phyloP scores from a whole-genome alignment of 805 yeast species.

The Brettanomyces bruxellensis region DNA sequence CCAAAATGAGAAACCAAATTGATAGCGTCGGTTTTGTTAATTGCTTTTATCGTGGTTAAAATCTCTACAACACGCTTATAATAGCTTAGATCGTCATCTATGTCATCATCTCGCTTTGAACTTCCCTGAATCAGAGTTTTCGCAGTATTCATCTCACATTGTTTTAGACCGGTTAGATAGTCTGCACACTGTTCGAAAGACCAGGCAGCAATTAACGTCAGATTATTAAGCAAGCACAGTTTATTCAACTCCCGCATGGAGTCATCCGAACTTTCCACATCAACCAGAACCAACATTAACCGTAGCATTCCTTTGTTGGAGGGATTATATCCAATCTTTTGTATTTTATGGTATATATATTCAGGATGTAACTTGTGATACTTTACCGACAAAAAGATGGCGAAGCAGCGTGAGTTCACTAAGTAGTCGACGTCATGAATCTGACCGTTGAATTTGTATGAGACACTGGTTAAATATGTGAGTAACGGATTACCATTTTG shows the following conservation, averaged over 20 bases:
- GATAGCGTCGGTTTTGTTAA: constrained; percentile 47
- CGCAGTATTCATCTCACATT: constrained; percentile 23
- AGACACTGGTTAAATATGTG: constrained; percentile 40
- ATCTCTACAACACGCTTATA: constrained; percentile 35
- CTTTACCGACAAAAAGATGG: constrained; percentile 56
- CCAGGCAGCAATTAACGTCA: constrained; percentile 45
- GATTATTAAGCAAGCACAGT: constrained; percentile 39
- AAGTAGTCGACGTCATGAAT: constrained; percentile 54
- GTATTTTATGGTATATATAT: constrained; percentile 53
- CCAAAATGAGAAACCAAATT: constrained; percentile 42
- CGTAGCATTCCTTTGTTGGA: constrained; percentile 21
- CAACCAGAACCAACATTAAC: constrained; percentile 56
- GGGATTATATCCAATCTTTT: constrained; percentile 19
- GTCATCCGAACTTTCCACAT: constrained; percentile 50
- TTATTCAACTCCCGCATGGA: constrained; percentile 37
- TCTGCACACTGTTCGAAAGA: constrained; percentile 47
- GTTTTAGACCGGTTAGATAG: constrained; percentile 25
- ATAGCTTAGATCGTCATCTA: constrained; percentile 27
- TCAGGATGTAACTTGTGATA: constrained; percentile 74
- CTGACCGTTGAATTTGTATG: constrained; percentile 43
- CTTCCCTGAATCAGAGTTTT: constrained; percentile 33
- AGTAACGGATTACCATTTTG: constrained; percentile 71
- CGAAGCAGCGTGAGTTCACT: constrained; percentile 45
- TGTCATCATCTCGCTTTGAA: constrained; percentile 19
- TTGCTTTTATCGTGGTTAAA: constrained; percentile 35